Evolutionary conservation across 139 green algal species (phyloP), one percentile per base, ranked within the genome.

Genomic region (Diplosphaera chodatii): DNA sequence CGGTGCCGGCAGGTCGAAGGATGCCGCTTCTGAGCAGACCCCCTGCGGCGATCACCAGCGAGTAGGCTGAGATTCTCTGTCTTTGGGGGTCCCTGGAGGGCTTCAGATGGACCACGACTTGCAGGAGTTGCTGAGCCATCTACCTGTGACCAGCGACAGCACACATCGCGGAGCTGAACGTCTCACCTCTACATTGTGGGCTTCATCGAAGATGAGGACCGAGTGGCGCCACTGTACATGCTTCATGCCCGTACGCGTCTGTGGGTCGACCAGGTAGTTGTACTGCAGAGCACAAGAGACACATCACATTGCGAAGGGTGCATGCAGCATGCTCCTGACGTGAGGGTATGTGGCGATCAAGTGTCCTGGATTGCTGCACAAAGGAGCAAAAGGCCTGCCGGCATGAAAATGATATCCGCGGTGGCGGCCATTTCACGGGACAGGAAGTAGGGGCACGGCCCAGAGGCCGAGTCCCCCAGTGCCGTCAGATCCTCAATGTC

Each of bases 171-270:
- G n/a, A n/a, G n/a, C n/a, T n/a, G n/a, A n/a, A n/a, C n/a, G n/a
- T 59, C 13, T 4, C 48, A 84, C 81, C 85, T 94, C 91, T 65
- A 98, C 75, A 75, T 98, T 98, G 86, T 98, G 94, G 2, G 92
- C 94, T 76, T 98, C 94, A 63, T 98, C 94, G 69, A 98, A 93
- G 34, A 98, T 96, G 55, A 98, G 73, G 0, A 98, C 76, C 0
- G 89, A 74, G 66, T 86, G 84, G 18, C 79, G 41, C 92, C 87
- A 94, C 55, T 80, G 73, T 21, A 96, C 78, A 30, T 71, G 82
- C 20, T 80, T 56, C 64, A 97, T 72, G 34, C 77, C 82, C 31
- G 76, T 80, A 34, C 91, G 74, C 6, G 71, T 90, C 71, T 78
- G 82, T 30, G 80, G 56, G 56, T 80, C 75, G 13, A 81, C 71